A percentile compares a stretch with the other conserved stretches of the same genome.
These are phyloP conservation scores for Blumeriella jaapii DNA, from an alignment of 2,329 filamentous ascomycete genomes.

Conservation along the genomic window DNA sequence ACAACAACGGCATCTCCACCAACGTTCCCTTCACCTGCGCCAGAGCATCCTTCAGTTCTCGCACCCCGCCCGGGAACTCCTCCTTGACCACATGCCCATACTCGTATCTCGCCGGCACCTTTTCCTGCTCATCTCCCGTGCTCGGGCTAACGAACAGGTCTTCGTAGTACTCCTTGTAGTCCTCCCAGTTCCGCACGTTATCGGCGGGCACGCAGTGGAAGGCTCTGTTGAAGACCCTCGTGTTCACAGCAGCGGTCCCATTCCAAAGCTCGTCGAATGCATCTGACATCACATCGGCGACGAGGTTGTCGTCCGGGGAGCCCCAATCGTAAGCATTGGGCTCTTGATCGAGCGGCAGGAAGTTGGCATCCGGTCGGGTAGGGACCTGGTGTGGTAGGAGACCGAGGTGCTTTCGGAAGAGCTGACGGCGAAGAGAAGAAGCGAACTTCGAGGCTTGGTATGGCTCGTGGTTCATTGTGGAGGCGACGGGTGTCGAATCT, in stretches of 20 bases:
- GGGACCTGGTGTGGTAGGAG: constrained; percentile 64
- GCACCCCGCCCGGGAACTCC: constrained; percentile 61
- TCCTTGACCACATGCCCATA: constrained; percentile 82
- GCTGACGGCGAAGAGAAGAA: constrained; percentile 66
- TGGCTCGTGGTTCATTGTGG: constrained; percentile 59
- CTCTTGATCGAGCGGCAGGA: constrained; percentile 57
- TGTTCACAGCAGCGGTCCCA: constrained; percentile 62
- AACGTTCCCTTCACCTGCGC: constrained; percentile 55
- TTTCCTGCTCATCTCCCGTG: constrained; percentile 31
- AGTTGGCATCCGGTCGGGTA: constrained; percentile 60
- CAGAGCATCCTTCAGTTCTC: constrained; percentile 61
- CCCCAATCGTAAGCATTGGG: constrained; percentile 67
- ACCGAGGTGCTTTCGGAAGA: constrained; percentile 88
- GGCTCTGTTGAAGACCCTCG: constrained; percentile 65
- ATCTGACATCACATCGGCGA: constrained; percentile 60
- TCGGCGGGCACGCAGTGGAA: constrained; percentile 73
- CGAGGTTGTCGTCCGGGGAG: constrained; percentile 53
- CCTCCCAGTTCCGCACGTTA: constrained; percentile 54
- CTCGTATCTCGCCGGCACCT: constrained; percentile 50
- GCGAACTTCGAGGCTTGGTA: constrained; percentile 68
- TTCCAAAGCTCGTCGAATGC: constrained; percentile 65
- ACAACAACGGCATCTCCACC: constrained; percentile 85
- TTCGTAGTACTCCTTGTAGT: constrained; percentile 63
- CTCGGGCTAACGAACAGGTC: constrained; percentile 50
- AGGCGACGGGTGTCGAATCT: constrained; percentile 59